phyloP scores from a whole-genome alignment of 2,329 filamentous ascomycete species.

The Pochonia chlamydosporia region DNA sequence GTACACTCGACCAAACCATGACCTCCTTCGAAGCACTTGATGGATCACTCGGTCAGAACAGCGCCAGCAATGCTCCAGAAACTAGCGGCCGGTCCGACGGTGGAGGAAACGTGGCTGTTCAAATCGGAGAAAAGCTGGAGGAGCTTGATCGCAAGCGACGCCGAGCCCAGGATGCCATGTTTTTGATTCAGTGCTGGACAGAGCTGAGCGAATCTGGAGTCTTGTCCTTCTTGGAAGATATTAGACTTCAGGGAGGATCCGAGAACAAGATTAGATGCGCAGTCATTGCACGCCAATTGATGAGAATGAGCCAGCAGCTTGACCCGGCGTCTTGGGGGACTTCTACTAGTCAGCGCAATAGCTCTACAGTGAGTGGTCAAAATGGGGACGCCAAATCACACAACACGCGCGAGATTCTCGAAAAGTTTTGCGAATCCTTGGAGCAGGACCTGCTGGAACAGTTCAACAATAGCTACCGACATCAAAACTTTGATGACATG shows the following conservation, averaged over 20 bases:
- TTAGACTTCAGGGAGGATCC: constrained; percentile 75
- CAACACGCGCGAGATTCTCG: constrained; percentile 82
- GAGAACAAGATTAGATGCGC: constrained; percentile 94
- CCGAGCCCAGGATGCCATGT: constrained; percentile 86
- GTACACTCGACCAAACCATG: constrained; percentile 88
- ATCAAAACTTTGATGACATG: constrained; percentile 97
- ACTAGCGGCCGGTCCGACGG: constrained; percentile 36
- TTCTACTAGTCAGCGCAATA: constrained; percentile 49
- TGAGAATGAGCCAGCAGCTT: constrained; percentile 88
- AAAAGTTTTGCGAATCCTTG: constrained; percentile 92
- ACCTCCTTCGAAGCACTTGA: constrained; percentile 88
- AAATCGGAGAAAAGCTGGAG: constrained; percentile 90
- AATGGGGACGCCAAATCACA: constrained; percentile 36
- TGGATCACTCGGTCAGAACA: constrained; percentile 65
- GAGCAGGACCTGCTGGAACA: constrained; percentile 94
- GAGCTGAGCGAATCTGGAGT: constrained; percentile 89
- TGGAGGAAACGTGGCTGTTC: constrained; percentile 84
- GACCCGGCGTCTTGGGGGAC: constrained; percentile 71
- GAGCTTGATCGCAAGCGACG: constrained; percentile 89
- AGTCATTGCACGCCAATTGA: constrained; percentile 85
- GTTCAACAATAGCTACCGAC: constrained; percentile 94
- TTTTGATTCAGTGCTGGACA: constrained; percentile 93
- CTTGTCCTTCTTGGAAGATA: constrained; percentile 79
- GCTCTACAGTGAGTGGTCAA: constrained; percentile 43
- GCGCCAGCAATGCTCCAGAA: constrained; percentile 25